A percentile compares a stretch with the other conserved stretches of the same genome.
phyloP scores from a whole-genome alignment of 306 rosid genomes.

The Macrotyloma uniflorum region DNA sequence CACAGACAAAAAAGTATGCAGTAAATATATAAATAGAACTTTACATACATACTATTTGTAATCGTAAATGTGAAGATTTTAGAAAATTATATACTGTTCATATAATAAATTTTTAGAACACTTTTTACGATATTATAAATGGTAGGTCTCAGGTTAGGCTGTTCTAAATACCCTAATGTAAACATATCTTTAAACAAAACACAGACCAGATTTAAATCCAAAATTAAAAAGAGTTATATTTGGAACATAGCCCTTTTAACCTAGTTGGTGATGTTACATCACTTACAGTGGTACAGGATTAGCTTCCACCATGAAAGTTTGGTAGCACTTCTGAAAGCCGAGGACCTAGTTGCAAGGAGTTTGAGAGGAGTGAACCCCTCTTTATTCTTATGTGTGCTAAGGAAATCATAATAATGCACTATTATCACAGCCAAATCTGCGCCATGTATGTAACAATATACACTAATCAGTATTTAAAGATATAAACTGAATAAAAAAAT shows the following conservation, averaged over 20 bases:
- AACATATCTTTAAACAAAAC: no score
- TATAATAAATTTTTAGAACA: no score
- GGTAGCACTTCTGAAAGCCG: conserved; percentile 39
- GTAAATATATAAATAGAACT: not conserved
- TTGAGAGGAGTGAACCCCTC: conserved; percentile 35
- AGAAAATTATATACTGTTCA: no score
- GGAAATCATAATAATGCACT: conserved; percentile 5
- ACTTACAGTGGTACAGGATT: conserved; percentile 36
- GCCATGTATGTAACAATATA: not conserved
- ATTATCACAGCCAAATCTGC: conserved; percentile 46
- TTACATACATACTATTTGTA: not conserved
- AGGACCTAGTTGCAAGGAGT: conserved; percentile 35
- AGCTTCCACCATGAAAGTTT: conserved; percentile 28
- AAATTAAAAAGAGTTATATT: no score
- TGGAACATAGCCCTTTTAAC: no score
- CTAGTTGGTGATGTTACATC: no score
- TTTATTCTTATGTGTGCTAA: conserved; percentile 7
- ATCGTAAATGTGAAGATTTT: not conserved
- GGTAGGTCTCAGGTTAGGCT: no score
- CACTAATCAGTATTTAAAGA: not conserved
- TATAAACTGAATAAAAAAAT: no score
- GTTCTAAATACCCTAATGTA: no score
- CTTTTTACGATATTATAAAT: not conserved
- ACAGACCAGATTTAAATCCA: no score
- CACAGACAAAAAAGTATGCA: not conserved